A percentile compares a stretch with the other conserved stretches of the same genome.
Evolutionary conservation across 305 asterid species (phyloP).

Genomic region (Solanum hybrid): DNA sequence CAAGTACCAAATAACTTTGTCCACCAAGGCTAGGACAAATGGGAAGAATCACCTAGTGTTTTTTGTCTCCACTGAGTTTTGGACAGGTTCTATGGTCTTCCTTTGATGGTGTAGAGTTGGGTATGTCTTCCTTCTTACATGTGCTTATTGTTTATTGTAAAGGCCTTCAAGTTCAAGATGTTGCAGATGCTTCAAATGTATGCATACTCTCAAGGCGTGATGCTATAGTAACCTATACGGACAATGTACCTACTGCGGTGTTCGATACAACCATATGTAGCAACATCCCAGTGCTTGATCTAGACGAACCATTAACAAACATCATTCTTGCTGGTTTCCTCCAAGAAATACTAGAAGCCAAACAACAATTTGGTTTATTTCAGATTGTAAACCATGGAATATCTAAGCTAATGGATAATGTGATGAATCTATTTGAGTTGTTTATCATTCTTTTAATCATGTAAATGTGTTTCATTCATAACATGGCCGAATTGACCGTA

Average conservation of each 20-base stretch:
- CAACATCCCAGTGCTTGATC: slow-evolving; percentile 34
- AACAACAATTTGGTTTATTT: slow-evolving; percentile 44
- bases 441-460: slow-evolving; percentile 12
- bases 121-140: background rate
- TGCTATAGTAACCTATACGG: background rate
- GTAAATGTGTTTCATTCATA: background rate
- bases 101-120: background rate
- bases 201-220: background rate
- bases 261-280: background rate
- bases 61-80: background rate
- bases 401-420: slow-evolving; percentile 32
- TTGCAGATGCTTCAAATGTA: background rate
- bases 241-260: background rate
- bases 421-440: slow-evolving; percentile 35
- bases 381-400: slow-evolving; percentile 47
- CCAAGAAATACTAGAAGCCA: slow-evolving; percentile 29
- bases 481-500: background rate
- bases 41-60: background rate
- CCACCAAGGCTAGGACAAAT: background rate
- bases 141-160: background rate
- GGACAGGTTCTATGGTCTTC: background rate
- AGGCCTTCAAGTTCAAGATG: background rate
- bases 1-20: background rate
- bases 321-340: slow-evolving; percentile 12
- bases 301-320: background rate